A percentile compares a stretch with the other conserved stretches of the same genome.
Evolutionary conservation across 2,329 filamentous ascomycete genomes (phyloP).

Genomic region (Sporothrix dimorphospora): DNA sequence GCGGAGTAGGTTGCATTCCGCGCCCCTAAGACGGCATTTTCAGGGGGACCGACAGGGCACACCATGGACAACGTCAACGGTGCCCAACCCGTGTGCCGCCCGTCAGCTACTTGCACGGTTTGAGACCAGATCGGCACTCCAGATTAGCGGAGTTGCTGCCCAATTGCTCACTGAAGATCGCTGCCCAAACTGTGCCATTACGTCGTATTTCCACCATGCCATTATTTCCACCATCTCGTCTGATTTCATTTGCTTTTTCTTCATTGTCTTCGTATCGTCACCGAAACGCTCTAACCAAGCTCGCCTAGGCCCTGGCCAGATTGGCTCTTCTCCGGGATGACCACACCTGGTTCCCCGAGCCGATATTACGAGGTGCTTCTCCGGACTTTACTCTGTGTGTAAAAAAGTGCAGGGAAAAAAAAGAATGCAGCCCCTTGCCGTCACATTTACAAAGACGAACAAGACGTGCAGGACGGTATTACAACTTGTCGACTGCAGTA

Average conservation of each 20-base stretch:
- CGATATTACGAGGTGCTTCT: conserved; percentile 7
- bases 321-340: conserved; percentile 1
- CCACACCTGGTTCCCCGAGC: conserved; percentile 20
- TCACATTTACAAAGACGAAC: neutral
- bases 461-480: neutral
- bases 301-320: neutral
- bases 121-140: neutral
- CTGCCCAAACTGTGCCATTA: conserved; percentile 14
- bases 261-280: conserved; percentile 1
- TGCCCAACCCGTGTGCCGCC: conserved; percentile 9
- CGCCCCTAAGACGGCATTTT: conserved; percentile 1
- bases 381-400: too few relatives aligned
- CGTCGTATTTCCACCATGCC: neutral
- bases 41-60: conserved; percentile 4
- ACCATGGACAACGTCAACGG: neutral
- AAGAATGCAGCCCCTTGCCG: neutral
- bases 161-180: conserved; percentile 1
- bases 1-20: neutral
- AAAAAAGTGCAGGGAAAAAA: neutral
- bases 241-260: neutral
- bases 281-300: neutral
- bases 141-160: conserved; percentile 10
- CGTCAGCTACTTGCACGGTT: neutral
- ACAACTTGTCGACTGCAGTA: neutral
- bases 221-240: neutral